phyloP scores from a whole-genome alignment of 1,284 basidiomycete species.

The Austropuccinia psidii region DNA sequence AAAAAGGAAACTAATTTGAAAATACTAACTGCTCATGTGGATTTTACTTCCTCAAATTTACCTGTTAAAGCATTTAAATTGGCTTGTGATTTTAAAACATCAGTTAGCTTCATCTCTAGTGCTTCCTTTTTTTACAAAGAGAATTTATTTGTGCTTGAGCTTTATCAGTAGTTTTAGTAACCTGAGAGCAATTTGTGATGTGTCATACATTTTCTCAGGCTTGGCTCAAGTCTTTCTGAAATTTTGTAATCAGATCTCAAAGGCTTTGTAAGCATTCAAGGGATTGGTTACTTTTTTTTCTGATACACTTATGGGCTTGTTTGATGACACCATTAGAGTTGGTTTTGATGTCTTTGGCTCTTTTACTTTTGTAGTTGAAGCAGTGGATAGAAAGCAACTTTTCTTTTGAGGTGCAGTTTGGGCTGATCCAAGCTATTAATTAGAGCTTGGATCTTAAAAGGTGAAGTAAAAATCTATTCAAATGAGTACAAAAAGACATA shows the following conservation, averaged over 20 bases:
- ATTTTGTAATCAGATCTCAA: slow-evolving; percentile 21
- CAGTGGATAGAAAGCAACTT: not conserved
- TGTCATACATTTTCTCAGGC: slow-evolving; percentile 5
- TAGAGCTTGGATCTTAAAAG: too few relatives aligned
- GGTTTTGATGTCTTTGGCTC: not conserved
- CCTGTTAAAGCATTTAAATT: slow-evolving; percentile 5
- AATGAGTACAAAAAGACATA: too few relatives aligned
- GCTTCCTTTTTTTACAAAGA: slow-evolving; percentile 19
- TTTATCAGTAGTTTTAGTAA: not conserved
- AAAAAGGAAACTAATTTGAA: not conserved
- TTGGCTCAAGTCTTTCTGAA: slow-evolving; percentile 1
- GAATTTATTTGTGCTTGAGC: slow-evolving; percentile 15
- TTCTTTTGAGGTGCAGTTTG: not conserved
- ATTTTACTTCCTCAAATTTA: slow-evolving; percentile 9
- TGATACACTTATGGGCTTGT: not conserved
- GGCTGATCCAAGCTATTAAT: not conserved
- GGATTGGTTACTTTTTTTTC: not conserved
- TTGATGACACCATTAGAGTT: not conserved
- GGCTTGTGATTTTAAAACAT: slow-evolving; percentile 12
- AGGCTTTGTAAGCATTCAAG: slow-evolving; percentile 18
- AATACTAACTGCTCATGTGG: slow-evolving; percentile 8
- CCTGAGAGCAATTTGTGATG: too few relatives aligned
- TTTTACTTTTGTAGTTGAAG: not conserved
- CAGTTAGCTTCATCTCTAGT: slow-evolving; percentile 3
- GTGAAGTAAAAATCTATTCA: too few relatives aligned